Conservation (phyloP, 768 basidiomycete genomes). For the Boletus bicolor region DNA sequence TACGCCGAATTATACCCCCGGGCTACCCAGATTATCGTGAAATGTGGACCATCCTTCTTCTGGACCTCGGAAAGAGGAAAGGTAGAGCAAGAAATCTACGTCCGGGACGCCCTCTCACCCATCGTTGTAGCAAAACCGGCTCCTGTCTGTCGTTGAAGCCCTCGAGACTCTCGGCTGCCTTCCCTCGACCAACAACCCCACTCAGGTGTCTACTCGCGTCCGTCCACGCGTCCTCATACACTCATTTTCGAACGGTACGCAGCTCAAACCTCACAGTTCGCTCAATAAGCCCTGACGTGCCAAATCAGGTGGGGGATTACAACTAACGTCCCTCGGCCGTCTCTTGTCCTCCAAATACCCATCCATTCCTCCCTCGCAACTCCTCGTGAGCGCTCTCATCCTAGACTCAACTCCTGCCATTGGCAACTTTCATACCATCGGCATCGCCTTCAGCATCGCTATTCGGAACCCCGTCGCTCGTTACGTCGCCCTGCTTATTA, state of each 20-base stretch:
- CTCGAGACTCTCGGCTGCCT: slow-evolving; percentile 26
- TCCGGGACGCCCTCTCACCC: neutral
- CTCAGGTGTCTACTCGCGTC: neutral
- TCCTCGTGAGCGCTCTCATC: slow-evolving; percentile 15
- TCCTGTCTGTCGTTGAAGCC: slow-evolving; percentile 23
- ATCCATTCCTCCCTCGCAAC: neutral
- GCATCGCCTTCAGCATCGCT: slow-evolving; percentile 21
- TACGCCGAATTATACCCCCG: slow-evolving; percentile 26
- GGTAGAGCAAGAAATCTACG: slow-evolving; percentile 4
- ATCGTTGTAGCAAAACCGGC: slow-evolving; percentile 12
- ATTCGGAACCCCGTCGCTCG: slow-evolving; percentile 22
- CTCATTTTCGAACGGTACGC: slow-evolving; percentile 30
- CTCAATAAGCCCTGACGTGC: neutral
- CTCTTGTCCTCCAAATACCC: slow-evolving; percentile 21
- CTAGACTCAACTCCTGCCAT: slow-evolving; percentile 22
- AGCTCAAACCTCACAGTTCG: neutral
- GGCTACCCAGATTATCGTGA: slow-evolving; percentile 28
- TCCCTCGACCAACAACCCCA: neutral
- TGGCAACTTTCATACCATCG: slow-evolving; percentile 15
- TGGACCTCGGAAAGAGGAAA: slow-evolving; percentile 10
- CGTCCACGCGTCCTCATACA: slow-evolving; percentile 26
- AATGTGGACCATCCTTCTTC: slow-evolving; percentile 21
- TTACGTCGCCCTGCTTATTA: slow-evolving; percentile 7
- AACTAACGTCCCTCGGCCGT: slow-evolving; percentile 17
- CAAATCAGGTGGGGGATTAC: slow-evolving; percentile 20